Evolutionary conservation across 495 filamentous ascomycete species (phyloP), one percentile per base, ranked within the genome.

Genomic region (Podospora anserina): DNA sequence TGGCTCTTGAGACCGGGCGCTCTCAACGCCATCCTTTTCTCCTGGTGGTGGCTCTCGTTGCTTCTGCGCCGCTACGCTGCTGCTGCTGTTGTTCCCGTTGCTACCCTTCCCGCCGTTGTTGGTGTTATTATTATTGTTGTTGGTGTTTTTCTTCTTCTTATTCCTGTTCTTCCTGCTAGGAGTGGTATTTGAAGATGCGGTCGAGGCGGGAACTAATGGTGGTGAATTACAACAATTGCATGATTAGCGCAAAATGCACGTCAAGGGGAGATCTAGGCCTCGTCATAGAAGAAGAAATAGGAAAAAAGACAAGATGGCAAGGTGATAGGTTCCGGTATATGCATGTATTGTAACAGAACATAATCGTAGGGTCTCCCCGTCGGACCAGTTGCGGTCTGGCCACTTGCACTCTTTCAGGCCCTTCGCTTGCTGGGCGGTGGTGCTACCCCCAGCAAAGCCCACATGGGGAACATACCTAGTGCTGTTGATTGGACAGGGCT

Each of bases 141-240:
- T 91, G 82, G 89, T 91, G 77, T 87, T 91, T 77, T 84, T 88
- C 76, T 86, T 90, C 83, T 90, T 92, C 70, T 88, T 87, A 63
- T 61, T 71, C 19, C n/a, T 34, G 57, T 69, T 71, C 64, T 71
- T 71, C 64, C 69, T 73, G 56, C 58, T 28, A 60, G 64, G 64
- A 26, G 64, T 54, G 59, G 64, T 54, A 53, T 58, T 20, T 49
- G 66, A 56, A 15, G 61, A 49, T 34, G 66, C 64, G 53, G 67
- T 55, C 16, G 72, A 27, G n/a, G 63, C 62, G 64, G 60, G 60
- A 63, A 18, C 18, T 65, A 44, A 19, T 55, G 58, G 59, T 70
- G 69, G 27, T 69, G 59, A 49, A 60, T 56, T 28, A 23, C 49
- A 54, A 49, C 53, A 19, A 66, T 53, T 44, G 56, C 62, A 65